phyloP scores from a whole-genome alignment of 83 land plant genomes.

The Thuja plicata region DNA sequence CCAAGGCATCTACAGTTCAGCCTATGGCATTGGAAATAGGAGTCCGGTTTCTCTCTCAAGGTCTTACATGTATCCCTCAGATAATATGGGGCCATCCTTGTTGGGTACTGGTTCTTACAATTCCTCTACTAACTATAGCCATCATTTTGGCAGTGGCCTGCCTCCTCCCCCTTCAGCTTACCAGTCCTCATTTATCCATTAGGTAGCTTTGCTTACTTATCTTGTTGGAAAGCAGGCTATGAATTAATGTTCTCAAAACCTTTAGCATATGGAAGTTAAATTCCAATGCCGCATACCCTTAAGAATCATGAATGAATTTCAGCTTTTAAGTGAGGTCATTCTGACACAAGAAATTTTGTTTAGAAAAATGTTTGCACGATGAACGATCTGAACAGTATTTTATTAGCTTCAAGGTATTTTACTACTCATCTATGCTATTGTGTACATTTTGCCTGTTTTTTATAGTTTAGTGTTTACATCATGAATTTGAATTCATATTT shows the following conservation, averaged over 20 bases:
- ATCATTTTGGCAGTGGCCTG: constrained; percentile 51
- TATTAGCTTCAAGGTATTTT: neutral
- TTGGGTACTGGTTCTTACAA: constrained; percentile 40
- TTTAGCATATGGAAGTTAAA: neutral
- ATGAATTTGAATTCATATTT: neutral
- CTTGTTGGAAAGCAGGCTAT: constrained; percentile 2
- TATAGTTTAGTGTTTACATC: neutral
- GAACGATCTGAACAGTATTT: neutral
- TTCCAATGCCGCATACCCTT: neutral
- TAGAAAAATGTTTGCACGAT: neutral
- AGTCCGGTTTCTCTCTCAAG: constrained; percentile 43
- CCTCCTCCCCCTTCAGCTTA: constrained; percentile 51
- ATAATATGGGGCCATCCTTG: constrained; percentile 37
- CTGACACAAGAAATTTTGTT: neutral
- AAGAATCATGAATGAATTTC: neutral
- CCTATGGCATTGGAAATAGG: constrained; percentile 35
- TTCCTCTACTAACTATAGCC: constrained; percentile 40
- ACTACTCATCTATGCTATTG: neutral
- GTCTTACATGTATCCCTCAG: constrained; percentile 38
- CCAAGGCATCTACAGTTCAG: constrained; percentile 34
- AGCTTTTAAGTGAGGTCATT: neutral
- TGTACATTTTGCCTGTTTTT: neutral
- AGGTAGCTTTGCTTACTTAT: constrained; percentile 4
- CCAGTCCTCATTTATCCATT: constrained; percentile 44
- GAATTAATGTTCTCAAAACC: neutral